Evolutionary conservation across 306 rosid genomes (phyloP), one percentile per base, ranked within the genome.

Genomic region (Quercus engelmannii): DNA sequence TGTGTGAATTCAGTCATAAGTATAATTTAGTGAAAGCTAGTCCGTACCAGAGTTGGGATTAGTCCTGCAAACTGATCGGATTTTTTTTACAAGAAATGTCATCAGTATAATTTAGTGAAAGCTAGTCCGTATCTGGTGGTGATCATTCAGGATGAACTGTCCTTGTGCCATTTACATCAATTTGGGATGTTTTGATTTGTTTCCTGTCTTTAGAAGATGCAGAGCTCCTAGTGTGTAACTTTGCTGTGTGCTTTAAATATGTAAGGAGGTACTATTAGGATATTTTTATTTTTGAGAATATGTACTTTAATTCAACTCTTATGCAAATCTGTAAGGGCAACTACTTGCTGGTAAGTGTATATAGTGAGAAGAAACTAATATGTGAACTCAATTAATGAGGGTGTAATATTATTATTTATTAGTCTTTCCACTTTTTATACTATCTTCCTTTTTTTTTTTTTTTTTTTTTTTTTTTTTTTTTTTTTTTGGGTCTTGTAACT

Each of bases 281-380:
- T 12, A 38, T 4, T 1, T 31, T 31, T 67, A 8, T 33, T 67
- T 67, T 67, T 18, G 51, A 52, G 64, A 55, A 72, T 59, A 31
- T 76, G 82, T 59, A 74, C 71, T 75, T 19, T 72, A 52, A 41
- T 41, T 41, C 46, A 67, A 25, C 41, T 26, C 19, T 28, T 63
- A 63, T 63, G 35, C 38, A 58, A 43, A 14, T 46, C 6, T 26
- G 41, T 51, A 28, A 30, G 4, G 52, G 71, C 57, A 65, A 65
- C 25, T 19, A 19, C 12, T 75, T n/a, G 81, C 58, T 41, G 41
- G 71, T 54, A 81, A 77, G 56, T 81, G 83, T 77, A 81, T 51
- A 81, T 74, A 81, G 55, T 28, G 55, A 54, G 68, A 51, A 83
- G 56, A 56, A 49, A 57, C 76, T 70, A 62, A 61, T 41, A 13